phyloP scores from a whole-genome alignment of 2,329 filamentous ascomycete species.

The Bretziella fagacearum region DNA sequence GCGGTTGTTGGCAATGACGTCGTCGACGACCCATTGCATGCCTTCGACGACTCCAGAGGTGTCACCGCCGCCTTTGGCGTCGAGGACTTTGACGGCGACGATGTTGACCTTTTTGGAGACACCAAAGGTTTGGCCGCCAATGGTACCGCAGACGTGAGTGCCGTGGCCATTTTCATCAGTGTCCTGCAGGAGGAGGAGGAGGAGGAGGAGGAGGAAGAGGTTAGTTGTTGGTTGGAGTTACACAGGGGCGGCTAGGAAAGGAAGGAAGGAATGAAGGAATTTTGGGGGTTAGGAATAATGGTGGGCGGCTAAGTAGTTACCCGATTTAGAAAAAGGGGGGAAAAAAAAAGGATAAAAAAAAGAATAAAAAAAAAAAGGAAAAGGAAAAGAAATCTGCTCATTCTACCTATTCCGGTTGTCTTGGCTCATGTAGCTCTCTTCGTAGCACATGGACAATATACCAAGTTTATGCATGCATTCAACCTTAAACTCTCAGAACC shows the following conservation, averaged over 20 bases:
- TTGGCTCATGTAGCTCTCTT: too few relatives aligned
- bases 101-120: constrained; percentile 41
- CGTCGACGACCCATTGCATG: constrained; percentile 37
- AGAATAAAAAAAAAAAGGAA: constrained; percentile 8
- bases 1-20: constrained; percentile 26
- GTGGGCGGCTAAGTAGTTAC: neutral
- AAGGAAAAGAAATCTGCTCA: constrained; percentile 6
- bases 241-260: neutral
- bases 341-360: constrained; percentile 9
- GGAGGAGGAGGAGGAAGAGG: too few relatives aligned
- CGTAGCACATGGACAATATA: too few relatives aligned
- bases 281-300: neutral
- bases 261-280: neutral
- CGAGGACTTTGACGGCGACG: constrained; percentile 45
- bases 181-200: constrained; percentile 21
- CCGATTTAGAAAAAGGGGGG: constrained; percentile 1
- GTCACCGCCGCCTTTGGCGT: constrained; percentile 24
- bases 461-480: too few relatives aligned
- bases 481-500: too few relatives aligned
- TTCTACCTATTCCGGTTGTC: too few relatives aligned
- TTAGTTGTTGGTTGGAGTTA: neutral
- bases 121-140: constrained; percentile 42
- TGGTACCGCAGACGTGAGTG: constrained; percentile 45
- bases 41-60: constrained; percentile 36
- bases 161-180: constrained; percentile 46